Base-by-base conservation (phyloP, 306 rosid genomes). In the Alnus glutinosa region DNA sequence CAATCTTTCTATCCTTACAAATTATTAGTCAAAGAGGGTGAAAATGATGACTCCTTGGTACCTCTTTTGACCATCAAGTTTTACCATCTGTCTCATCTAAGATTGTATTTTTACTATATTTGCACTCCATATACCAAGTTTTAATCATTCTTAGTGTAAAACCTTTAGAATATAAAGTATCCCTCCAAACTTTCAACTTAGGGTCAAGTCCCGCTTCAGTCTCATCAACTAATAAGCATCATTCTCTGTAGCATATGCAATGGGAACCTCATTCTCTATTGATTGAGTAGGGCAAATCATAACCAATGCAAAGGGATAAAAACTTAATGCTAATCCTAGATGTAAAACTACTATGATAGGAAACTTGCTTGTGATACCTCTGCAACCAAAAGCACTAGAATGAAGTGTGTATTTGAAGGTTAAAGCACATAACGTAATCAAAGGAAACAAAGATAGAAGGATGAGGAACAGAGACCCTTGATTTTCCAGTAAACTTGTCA, bases 401-500 rank as follows among this genome's bases (percentile, higher is more conserved):
- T 15, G 71, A 66, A 66, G 9, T 37, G 48, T 36, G 44, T 23
- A 37, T 66, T 34, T 66, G 71, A 66, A 66, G 48, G 16, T 39
- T 5, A 66, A 36, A 66, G 9, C 19, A 4, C 8, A 55, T 16
- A 76, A 78, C 47, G 23, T 34, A 55, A 70, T 54, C 7, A 37
- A 54, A 47, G 74, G 64, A 73, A 4, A 67, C 9, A 54, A 67
- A 15, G 44, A 2, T 32, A 49, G 1, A 67, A 68, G 18, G 79
- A 79, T 75, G 73, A 72, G 84, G 81, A 78, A 79, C 28, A 51
- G 19, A 70, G 55, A 94, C 98, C 98, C 98, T 89, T 74, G 98
- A 93, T 78, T 95, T 95, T 79, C 94, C 93, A 23, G 96, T 93
- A 83, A 87, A 91, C 81, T 88, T 95, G 87, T 95, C 98, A 52